Evolutionary conservation across 2,329 filamentous ascomycete species (phyloP), one percentile per base, ranked within the genome.

Genomic region (Aspergillus phoenicis): DNA sequence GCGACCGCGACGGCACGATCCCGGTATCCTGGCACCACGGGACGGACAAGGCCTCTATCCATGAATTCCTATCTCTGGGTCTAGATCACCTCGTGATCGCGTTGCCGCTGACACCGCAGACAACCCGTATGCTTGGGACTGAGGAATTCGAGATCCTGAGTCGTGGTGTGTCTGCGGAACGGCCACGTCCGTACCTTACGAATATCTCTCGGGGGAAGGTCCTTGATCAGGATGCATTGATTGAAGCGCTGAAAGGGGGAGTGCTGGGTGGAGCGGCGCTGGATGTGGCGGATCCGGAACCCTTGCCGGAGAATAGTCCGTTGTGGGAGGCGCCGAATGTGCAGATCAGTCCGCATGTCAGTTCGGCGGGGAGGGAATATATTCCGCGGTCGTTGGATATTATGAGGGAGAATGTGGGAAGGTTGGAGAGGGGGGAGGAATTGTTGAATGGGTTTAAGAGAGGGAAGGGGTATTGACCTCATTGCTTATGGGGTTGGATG

Each of bases 231-330:
- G 75, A 83, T 2, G 88, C 85, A 1, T 72, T 94, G 54, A 82
- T 91, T 17, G 78, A 79, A 1, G 88, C 89, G 0, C 76, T 93
- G 10, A 76, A 85, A 43, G 66, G 64, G 0, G 82, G 82, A 0
- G 80, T 82, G 2, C 70, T 91, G 30, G 75, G 80, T 3, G 91
- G 91, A 30, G 91, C 91, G 0, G 90, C 90, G 1, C 76, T 94
- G 43, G 91, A 93, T 71, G 91, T 94, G 1, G 90, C 90, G 1
- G 90, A 93, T 62, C 91, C 91, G 0, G 91, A 94, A 73, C 91
- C 91, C 0, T 73, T 94, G 64, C 89, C 90, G 0, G 75, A 81
- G 2, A 85, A 88, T 4, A 86, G 90, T 70, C 83, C 85, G 64
- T 76, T 94, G 54, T 94, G 90, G 90, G 83, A 80, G 26, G 80